Percentiles rank a stretch among this genome's conserved stretches.
These are phyloP conservation scores for Ophiostoma novo-ulmi DNA, from an alignment of 2,329 filamentous ascomycete genomes.

Conservation along the genomic window DNA sequence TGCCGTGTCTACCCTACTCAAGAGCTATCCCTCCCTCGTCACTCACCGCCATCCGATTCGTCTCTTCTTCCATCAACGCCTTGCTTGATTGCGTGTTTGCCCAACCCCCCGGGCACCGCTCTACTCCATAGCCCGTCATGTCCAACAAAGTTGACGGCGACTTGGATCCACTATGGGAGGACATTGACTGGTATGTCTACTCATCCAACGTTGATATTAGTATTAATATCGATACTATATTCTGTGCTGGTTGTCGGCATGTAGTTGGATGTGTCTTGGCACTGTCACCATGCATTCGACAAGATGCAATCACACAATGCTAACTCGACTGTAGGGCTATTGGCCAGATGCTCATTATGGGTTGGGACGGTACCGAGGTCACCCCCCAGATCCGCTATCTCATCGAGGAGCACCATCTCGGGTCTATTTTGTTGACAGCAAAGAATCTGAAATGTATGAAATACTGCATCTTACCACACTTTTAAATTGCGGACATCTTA, in stretches of 20 bases:
- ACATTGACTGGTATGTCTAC: slow-evolving; percentile 64
- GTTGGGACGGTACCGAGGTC: slow-evolving; percentile 78
- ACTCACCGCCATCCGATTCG: background rate
- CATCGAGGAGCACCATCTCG: slow-evolving; percentile 80
- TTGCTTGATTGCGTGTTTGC: background rate
- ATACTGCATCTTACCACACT: background rate
- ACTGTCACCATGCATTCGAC: background rate
- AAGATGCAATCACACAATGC: background rate
- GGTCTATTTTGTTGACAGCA: slow-evolving; percentile 76
- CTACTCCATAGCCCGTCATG: slow-evolving; percentile 20
- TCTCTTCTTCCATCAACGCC: background rate
- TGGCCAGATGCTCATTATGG: slow-evolving; percentile 76
- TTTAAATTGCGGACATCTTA: slow-evolving; percentile 7
- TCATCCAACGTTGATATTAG: background rate
- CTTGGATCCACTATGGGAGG: slow-evolving; percentile 64
- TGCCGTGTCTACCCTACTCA: background rate
- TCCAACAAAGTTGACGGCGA: slow-evolving; percentile 42
- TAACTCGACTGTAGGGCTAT: slow-evolving; percentile 50
- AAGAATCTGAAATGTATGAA: slow-evolving; percentile 75
- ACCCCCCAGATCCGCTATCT: slow-evolving; percentile 76
- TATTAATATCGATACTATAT: too few species aligned
- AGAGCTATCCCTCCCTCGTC: background rate
- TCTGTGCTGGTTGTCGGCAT: too few species aligned
- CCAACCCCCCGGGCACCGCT: background rate
- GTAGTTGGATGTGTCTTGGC: too few species aligned